These are phyloP conservation scores for Protostelium mycophagum DNA, from an alignment of 78 protist species.

Conservation along the genomic window DNA sequence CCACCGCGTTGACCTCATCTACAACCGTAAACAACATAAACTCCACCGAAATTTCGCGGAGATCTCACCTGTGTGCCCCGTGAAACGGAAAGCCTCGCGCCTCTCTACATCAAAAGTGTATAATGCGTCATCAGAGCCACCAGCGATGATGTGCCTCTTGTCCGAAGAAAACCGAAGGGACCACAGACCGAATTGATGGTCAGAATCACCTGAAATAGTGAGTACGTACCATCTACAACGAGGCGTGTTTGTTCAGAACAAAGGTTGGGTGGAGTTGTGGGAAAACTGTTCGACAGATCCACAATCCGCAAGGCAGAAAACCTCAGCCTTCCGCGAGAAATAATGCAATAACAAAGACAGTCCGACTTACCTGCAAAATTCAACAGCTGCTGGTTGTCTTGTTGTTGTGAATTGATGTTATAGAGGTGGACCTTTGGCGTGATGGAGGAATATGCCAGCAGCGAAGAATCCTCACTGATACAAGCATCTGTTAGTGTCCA, in stretches of 20 bases:
- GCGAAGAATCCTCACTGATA: not conserved
- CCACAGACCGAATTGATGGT: conserved; percentile 11
- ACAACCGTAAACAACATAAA: too few species aligned
- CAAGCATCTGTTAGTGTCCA: not conserved
- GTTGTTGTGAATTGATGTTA: not conserved
- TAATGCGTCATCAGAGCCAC: conserved; percentile 11
- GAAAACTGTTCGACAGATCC: too few species aligned
- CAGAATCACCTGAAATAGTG: not conserved
- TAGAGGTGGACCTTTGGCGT: not conserved
- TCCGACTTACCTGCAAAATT: not conserved
- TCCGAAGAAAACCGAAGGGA: conserved; percentile 11
- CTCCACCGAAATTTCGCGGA: too few species aligned
- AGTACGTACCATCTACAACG: too few species aligned
- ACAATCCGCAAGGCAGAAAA: too few species aligned
- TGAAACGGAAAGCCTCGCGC: not conserved
- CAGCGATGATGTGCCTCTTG: conserved; percentile 21
- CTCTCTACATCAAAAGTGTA: conserved; percentile 33
- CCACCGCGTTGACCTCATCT: not conserved
- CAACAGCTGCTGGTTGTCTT: not conserved
- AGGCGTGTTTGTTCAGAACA: too few species aligned
- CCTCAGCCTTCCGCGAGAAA: not conserved
- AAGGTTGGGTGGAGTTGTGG: too few species aligned
- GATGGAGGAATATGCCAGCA: not conserved
- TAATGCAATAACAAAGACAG: not conserved
- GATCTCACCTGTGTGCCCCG: not conserved